Percentiles rank a stretch among this genome's conserved stretches.
Evolutionary conservation across 345 rosid species (phyloP).

Genomic region (Dimocarpus longan): DNA sequence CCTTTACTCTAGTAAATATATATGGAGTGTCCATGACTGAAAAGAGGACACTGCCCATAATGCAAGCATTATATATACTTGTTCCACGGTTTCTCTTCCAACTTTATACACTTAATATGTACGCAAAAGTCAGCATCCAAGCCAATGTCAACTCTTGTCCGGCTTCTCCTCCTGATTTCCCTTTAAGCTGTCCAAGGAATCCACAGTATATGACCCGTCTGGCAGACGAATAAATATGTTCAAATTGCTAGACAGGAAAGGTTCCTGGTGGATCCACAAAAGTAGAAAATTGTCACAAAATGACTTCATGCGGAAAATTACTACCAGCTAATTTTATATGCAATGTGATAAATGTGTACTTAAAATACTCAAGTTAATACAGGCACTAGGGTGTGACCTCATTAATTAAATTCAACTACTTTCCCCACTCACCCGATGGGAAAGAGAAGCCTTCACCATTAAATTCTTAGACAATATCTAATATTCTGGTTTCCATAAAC

Average conservation of each 20-base stretch:
- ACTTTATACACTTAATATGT: constrained; percentile 56
- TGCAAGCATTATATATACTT: constrained; percentile 31
- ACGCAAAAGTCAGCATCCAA: constrained; percentile 48
- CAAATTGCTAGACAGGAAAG: constrained; percentile 63
- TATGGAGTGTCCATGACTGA: constrained; percentile 44
- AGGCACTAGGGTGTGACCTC: neutral
- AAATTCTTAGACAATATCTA: neutral
- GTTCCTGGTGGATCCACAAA: constrained; percentile 53
- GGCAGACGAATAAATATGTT: constrained; percentile 67
- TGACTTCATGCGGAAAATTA: neutral
- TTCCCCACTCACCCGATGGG: no score
- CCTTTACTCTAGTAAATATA: constrained; percentile 16
- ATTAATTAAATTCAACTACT: neutral
- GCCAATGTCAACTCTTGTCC: constrained; percentile 40
- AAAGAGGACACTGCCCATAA: constrained; percentile 52
- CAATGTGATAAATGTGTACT: neutral
- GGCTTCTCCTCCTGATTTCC: constrained; percentile 46
- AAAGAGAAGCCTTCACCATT: neutral
- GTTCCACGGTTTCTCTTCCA: constrained; percentile 40
- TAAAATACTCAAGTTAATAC: neutral
- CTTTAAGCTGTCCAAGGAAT: constrained; percentile 52
- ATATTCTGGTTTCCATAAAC: neutral
- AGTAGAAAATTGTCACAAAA: constrained; percentile 1
- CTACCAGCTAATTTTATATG: neutral
- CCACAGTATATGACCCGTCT: constrained; percentile 77